Evolutionary conservation across 2,329 filamentous ascomycete species (phyloP), one percentile per base, ranked within the genome.

Genomic region (Aurifilum marmelostoma): DNA sequence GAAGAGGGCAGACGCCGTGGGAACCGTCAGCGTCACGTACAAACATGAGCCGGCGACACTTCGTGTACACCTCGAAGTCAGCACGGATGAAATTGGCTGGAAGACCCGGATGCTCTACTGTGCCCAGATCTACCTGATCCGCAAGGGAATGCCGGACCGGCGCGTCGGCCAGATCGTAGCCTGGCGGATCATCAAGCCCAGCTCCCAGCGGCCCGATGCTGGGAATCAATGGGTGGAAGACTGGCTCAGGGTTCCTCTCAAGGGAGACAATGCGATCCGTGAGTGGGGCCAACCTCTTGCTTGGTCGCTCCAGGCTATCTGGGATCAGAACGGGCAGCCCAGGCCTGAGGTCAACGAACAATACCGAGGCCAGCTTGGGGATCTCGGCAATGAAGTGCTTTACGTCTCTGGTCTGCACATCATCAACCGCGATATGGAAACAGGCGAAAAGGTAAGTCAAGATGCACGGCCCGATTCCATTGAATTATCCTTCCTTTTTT

Each of bases 221-320:
- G 29, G 54, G 21, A 16, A 59, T 29, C 54, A 59, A 18, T 59
- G 54, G 54, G 27, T 16, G 3, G 3, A 32, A 14, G 54, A 59
- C 27, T 59, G 29, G 54, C 54, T 59, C 27, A 34, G 54, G 16
- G 54, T 59, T 34, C 54, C 54, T 34, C 54, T 59, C 29, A 21
- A 21, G 8, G 29, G 54, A 2, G 8, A n/a, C 27, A 59, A n/a
- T 0, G 27, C 54, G 9, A 37, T 59, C 11, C 54, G 16, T n/a
- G n/a, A 16, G 27, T 21, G 54, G 27, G 54, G 54, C 7, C 54
- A 59, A 8, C 29, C 54, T 0, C 54, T 59, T 27, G 54, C 54
- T 21, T 59, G 54, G 54, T 34, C 27, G 29, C 27, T 59, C 29
- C 54, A 59, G 54, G 27, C 54, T 34, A 59, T 59, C 8, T 59